phyloP scores from a whole-genome alignment of 1,284 basidiomycete species.

The Cutaneotrichosporon sp. region DNA sequence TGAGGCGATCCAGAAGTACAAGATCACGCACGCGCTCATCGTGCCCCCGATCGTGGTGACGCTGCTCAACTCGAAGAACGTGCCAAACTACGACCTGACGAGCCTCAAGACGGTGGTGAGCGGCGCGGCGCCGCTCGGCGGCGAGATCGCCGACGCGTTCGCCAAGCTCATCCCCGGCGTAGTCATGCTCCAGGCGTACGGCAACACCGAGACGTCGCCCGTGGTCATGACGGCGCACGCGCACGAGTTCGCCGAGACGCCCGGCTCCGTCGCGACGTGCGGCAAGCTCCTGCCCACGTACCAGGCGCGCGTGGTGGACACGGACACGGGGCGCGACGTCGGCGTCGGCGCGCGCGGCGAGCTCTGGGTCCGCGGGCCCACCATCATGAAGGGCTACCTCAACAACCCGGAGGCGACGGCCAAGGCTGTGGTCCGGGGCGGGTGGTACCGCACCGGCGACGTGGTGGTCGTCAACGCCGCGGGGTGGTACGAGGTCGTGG shows the following conservation, averaged over 20 bases:
- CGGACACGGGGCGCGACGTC: constrained; percentile 47
- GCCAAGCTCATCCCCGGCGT: constrained; percentile 28
- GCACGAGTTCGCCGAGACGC: constrained; percentile 40
- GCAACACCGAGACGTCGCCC: constrained; percentile 57
- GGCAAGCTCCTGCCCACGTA: constrained; percentile 76
- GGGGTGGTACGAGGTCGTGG: constrained; percentile 57
- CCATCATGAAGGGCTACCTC: constrained; percentile 71
- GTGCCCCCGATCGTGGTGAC: constrained; percentile 81
- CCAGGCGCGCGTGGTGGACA: constrained; percentile 71
- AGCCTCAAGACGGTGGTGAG: constrained; percentile 66
- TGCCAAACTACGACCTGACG: constrained; percentile 69
- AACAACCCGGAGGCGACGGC: constrained; percentile 68
- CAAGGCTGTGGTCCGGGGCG: constrained; percentile 58
- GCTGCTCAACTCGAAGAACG: constrained; percentile 56
- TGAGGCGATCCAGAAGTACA: constrained; percentile 67
- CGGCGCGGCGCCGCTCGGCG: constrained; percentile 79
- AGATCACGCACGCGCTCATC: constrained; percentile 64
- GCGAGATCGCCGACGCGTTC: constrained; percentile 40
- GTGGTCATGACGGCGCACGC: constrained; percentile 34
- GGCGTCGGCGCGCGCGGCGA: constrained; percentile 68
- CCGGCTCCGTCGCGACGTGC: constrained; percentile 65
- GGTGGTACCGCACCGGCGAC: constrained; percentile 85
- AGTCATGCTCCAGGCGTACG: constrained; percentile 51
- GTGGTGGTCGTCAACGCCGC: constrained; percentile 65
- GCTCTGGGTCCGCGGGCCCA: constrained; percentile 74